Conservation (phyloP, 176 grass and related monocot genomes). For the Poa annua region DNA sequence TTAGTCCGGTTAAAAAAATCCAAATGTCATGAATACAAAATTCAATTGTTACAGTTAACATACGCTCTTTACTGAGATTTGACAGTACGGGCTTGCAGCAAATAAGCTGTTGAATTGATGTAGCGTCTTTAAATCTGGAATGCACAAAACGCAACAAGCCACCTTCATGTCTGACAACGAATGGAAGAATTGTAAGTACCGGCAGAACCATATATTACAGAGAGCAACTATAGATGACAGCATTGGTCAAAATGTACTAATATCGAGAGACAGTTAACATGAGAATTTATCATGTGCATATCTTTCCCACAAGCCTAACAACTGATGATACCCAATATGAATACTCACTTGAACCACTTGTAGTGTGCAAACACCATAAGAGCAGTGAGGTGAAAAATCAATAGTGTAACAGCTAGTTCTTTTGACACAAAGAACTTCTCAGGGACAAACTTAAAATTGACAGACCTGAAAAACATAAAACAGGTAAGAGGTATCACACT, state of each 20-base stretch:
- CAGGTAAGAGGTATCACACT: constrained; percentile 15
- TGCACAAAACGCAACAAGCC: constrained; percentile 63
- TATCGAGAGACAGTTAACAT: neutral
- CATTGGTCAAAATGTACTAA: neutral
- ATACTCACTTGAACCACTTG: constrained; percentile 88
- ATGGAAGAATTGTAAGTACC: constrained; percentile 11
- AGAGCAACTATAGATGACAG: constrained; percentile 8
- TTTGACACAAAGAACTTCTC: constrained; percentile 93
- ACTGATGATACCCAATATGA: constrained; percentile 29
- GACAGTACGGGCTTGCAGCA: constrained; percentile 49
- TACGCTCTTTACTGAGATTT: constrained; percentile 70
- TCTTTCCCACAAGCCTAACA: neutral
- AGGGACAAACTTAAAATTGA: constrained; percentile 96
- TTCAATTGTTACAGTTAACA: constrained; percentile 35
- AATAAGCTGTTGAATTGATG: constrained; percentile 53
- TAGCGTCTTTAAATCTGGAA: constrained; percentile 53
- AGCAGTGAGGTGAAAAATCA: constrained; percentile 82
- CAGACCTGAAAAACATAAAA: constrained; percentile 68
- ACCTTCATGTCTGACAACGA: constrained; percentile 63
- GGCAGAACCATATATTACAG: constrained; percentile 5
- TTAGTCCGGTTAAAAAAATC: constrained; percentile 36
- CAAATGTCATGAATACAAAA: neutral
- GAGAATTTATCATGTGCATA: neutral
- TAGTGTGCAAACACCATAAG: constrained; percentile 87
- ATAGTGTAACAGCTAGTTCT: constrained; percentile 69